Conservation (phyloP, 208 protist genomes). For the Trypanosoma platydactyli region DNA sequence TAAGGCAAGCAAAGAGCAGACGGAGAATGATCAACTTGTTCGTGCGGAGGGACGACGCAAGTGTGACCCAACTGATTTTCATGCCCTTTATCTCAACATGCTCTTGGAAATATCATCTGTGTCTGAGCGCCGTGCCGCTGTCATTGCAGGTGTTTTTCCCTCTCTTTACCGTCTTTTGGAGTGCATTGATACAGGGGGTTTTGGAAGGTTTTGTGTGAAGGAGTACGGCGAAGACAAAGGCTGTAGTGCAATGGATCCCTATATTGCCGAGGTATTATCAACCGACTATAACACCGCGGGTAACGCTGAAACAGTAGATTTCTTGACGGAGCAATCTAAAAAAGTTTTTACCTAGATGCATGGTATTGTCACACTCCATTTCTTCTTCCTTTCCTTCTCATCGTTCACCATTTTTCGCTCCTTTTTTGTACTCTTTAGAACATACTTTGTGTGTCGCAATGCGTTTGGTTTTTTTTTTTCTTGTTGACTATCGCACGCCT, state of each 20-base stretch:
- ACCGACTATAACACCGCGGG: constrained; percentile 22
- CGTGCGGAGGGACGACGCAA: constrained; percentile 58
- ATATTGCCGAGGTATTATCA: constrained; percentile 28
- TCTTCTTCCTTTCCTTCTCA: not conserved
- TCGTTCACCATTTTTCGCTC: not conserved
- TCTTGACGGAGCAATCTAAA: constrained; percentile 12
- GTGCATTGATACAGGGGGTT: constrained; percentile 33
- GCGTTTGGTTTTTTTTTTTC: no score
- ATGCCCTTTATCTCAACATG: constrained; percentile 68
- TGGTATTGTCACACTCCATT: not conserved
- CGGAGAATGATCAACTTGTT: constrained; percentile 46
- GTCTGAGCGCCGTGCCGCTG: constrained; percentile 56
- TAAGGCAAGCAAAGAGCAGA: constrained; percentile 35
- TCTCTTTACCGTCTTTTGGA: constrained; percentile 64
- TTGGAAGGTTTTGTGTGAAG: constrained; percentile 14
- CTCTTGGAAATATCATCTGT: constrained; percentile 62
- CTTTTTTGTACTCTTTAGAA: not conserved
- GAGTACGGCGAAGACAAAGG: constrained; percentile 26
- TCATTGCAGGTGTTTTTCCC: constrained; percentile 51
- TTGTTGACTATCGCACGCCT: not conserved
- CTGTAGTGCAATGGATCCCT: constrained; percentile 25
- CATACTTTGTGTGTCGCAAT: not conserved
- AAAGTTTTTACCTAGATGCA: constrained; percentile 16
- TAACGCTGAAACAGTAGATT: not conserved
- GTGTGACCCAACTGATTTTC: constrained; percentile 67